phyloP scores from a whole-genome alignment of 2,329 filamentous ascomycete genomes.

The Beauveria sp. region DNA sequence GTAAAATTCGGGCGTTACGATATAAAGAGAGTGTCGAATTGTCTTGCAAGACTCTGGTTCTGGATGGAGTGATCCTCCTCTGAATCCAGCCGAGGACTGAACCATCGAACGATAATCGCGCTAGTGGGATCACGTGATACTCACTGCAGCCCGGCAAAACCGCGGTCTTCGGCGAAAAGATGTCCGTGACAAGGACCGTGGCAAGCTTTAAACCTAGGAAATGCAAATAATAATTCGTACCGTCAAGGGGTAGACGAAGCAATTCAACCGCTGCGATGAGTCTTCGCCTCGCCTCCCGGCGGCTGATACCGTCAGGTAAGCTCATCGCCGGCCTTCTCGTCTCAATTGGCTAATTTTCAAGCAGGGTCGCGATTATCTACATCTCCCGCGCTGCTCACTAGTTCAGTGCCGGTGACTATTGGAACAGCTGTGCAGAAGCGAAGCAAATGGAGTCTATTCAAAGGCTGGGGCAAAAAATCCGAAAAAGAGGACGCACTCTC shows the following conservation, averaged over 20 bases:
- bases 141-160: conserved; percentile 11
- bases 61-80: conserved; percentile 14
- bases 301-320: conserved; percentile 54
- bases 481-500: conserved; percentile 22
- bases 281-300: conserved; percentile 54
- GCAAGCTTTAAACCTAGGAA: conserved; percentile 3
- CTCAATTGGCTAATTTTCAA: neutral
- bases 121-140: conserved; percentile 20
- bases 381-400: neutral
- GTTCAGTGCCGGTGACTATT: neutral
- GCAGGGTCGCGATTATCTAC: conserved; percentile 1
- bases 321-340: neutral
- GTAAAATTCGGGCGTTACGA: conserved; percentile 18
- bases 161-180: conserved; percentile 18
- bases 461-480: conserved; percentile 25
- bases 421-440: conserved; percentile 25
- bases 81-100: neutral
- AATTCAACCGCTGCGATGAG: conserved; percentile 46
- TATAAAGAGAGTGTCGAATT: conserved; percentile 16
- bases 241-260: conserved; percentile 16
- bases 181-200: neutral
- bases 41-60: conserved; percentile 16
- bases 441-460: conserved; percentile 35
- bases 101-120: conserved; percentile 28
- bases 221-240: conserved; percentile 21